These are phyloP conservation scores for Stylosanthes scabra DNA, from an alignment of 331 rosid species.

Conservation along the genomic window DNA sequence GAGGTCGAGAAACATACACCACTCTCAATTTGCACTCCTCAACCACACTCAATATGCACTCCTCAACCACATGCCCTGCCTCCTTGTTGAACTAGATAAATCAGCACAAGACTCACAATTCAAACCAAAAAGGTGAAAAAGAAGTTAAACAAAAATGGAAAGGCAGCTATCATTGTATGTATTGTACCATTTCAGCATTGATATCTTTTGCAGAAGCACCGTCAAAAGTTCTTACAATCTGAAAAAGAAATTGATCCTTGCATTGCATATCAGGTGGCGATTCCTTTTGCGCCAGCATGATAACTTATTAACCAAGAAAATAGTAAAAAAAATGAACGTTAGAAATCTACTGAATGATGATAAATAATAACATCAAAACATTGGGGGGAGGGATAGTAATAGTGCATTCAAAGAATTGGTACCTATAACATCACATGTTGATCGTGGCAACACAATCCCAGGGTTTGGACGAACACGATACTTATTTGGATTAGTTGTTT, in stretches of 20 bases:
- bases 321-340: conserved; percentile 4
- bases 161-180: conserved; percentile 5
- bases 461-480: conserved; percentile 96
- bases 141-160: conserved; percentile 13
- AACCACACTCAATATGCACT: conserved; percentile 40
- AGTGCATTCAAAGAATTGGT: conserved; percentile 21
- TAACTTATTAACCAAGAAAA: conserved; percentile 51
- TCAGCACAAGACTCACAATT: conserved; percentile 40
- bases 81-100: conserved; percentile 76
- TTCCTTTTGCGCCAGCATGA: conserved; percentile 94
- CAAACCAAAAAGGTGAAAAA: conserved; percentile 4
- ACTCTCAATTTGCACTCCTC: conserved; percentile 94
- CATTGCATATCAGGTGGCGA: conserved; percentile 85
- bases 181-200: conserved; percentile 73
- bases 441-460: conserved; percentile 78
- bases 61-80: conserved; percentile 60
- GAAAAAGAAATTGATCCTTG: conserved; percentile 94
- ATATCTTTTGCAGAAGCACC: conserved; percentile 65
- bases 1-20: conserved; percentile 78
- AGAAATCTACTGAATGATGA: neutral
- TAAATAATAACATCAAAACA: conserved; percentile 14
- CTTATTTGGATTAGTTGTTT: conserved; percentile 91
- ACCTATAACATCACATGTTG: conserved; percentile 88
- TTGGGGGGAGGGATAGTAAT: neutral
- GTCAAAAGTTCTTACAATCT: conserved; percentile 68